Evolutionary conservation across 345 rosid species (phyloP), one percentile per base, ranked within the genome.

Genomic region (Lumnitzera racemosa): DNA sequence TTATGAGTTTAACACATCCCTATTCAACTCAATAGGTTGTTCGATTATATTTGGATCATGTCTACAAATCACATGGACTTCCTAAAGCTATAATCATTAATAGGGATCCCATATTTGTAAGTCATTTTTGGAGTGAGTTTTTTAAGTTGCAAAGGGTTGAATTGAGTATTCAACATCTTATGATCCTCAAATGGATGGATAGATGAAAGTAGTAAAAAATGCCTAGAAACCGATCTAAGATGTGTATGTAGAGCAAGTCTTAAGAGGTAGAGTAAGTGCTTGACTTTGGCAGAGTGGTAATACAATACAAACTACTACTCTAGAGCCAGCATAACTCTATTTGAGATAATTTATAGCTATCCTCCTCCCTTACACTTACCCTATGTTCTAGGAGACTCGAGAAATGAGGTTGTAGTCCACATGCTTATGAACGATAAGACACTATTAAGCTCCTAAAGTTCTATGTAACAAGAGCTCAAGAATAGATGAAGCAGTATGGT

Each of bases 61-160:
- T 61, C 54, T 67, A 71, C 13, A 56, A 72, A 47, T 51, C 55
- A 0, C 53, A 64, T 64, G 61, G 61, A 9, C 2, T 55, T 13
- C 68, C 68, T 1, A 47, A 2, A 6, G 20, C 24, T 13, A 0
- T 36, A 5, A 1, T 36, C 3, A 29, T 5, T 36, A 9, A 36
- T 36, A 27, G 31, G 4, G 3, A 5, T 5, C 31, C 5, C 4
- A 27, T 27, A 5, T 27, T 27, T 27, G 3, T 27, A 0, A 27
- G 5, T 20, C 20, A 27, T 27, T 2, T 2, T 27, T 27, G 1
- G 31, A 5, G 31, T 27, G 5, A 27, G 5, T 5, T 27, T 5
- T 27, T 27, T 27, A 27, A 27, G 31, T 2, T 27, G 31, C 5
- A 27, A 27, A 27, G 31, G 5, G 31, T 27, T 2, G 2, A 27